These are phyloP conservation scores for Sporobolomyces phaffii DNA, from an alignment of 768 basidiomycete species.

Conservation along the genomic window DNA sequence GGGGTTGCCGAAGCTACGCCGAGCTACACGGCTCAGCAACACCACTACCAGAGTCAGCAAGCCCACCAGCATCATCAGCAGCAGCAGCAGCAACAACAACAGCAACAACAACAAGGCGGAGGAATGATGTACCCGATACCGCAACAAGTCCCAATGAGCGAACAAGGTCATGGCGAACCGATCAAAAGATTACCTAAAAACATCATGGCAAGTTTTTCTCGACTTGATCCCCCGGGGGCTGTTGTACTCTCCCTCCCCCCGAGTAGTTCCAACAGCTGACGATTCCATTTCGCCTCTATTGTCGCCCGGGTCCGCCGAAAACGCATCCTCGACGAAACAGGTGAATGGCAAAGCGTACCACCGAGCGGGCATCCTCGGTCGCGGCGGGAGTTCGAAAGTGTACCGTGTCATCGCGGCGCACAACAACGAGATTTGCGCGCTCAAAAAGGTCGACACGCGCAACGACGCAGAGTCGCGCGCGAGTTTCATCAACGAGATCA, in stretches of 20 bases:
- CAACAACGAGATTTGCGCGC: slow-evolving; percentile 71
- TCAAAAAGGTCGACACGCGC: slow-evolving; percentile 87
- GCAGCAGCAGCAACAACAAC: slow-evolving; percentile 21
- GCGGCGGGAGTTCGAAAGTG: slow-evolving; percentile 91
- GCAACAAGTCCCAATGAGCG: slow-evolving; percentile 15
- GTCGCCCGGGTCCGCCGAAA: too few relatives aligned
- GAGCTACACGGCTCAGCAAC: slow-evolving; percentile 30
- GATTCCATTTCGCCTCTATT: not conserved
- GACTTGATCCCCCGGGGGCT: too few relatives aligned
- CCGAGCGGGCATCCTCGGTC: slow-evolving; percentile 58
- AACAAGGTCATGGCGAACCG: not conserved
- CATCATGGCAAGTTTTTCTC: slow-evolving; percentile 12
- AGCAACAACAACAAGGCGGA: slow-evolving; percentile 10
- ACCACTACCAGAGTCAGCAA: slow-evolving; percentile 23
- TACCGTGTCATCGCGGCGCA: slow-evolving; percentile 72
- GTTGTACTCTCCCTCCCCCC: too few relatives aligned
- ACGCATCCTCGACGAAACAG: slow-evolving; percentile 7
- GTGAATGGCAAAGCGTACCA: slow-evolving; percentile 42
- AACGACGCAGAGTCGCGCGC: slow-evolving; percentile 75
- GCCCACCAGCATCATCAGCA: slow-evolving; percentile 10
- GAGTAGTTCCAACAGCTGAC: too few relatives aligned
- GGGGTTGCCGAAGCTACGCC: slow-evolving; percentile 35
- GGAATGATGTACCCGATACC: slow-evolving; percentile 18
- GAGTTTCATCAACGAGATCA: slow-evolving; percentile 94
- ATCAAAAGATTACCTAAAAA: slow-evolving; percentile 20